These are phyloP conservation scores for Pichia membranifaciens DNA, from an alignment of 805 yeast genomes.

Conservation along the genomic window DNA sequence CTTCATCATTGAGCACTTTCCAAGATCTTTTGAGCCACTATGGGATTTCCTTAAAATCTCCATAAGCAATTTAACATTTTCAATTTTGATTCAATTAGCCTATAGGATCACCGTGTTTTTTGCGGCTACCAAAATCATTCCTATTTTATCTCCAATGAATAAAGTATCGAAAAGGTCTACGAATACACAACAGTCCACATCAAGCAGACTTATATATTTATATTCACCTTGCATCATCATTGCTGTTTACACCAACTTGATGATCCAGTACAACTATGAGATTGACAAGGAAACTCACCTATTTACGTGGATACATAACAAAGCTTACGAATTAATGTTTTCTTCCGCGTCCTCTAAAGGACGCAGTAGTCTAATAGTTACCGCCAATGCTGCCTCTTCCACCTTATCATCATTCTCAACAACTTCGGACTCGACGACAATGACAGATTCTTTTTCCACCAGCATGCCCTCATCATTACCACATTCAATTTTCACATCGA, in stretches of 20 bases:
- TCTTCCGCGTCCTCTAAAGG: slow-evolving; percentile 11
- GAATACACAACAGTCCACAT: slow-evolving; percentile 18
- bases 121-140: slow-evolving; percentile 92
- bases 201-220: slow-evolving; percentile 63
- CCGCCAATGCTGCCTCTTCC: not conserved
- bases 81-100: slow-evolving; percentile 73
- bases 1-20: slow-evolving; percentile 46
- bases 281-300: slow-evolving; percentile 48
- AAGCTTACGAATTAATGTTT: slow-evolving; percentile 11
- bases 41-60: slow-evolving; percentile 50
- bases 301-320: slow-evolving; percentile 28
- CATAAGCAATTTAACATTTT: slow-evolving; percentile 65
- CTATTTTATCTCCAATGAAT: slow-evolving; percentile 37
- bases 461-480: not conserved
- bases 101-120: slow-evolving; percentile 79
- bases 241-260: slow-evolving; percentile 90
- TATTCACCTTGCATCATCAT: slow-evolving; percentile 92
- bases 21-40: slow-evolving; percentile 46
- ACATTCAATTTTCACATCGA: slow-evolving; percentile 9
- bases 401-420: slow-evolving; percentile 2
- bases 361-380: not conserved
- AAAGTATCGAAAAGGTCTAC: slow-evolving; percentile 7
- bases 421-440: not conserved
- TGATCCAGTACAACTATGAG: slow-evolving; percentile 82
- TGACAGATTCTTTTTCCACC: not conserved